Base-by-base conservation (phyloP, 306 rosid species). In the Vigna unguiculata region DNA sequence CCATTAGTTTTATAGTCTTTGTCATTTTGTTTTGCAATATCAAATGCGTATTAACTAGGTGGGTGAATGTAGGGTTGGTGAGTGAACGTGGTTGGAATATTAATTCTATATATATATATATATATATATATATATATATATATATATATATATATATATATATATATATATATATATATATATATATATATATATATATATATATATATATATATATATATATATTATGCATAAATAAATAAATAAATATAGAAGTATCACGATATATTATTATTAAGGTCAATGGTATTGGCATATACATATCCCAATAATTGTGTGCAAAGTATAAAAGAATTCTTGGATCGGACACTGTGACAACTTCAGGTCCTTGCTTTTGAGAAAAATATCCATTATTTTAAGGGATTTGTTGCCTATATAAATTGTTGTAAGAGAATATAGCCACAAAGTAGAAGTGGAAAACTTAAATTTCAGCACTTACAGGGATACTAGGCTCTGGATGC, bases 401-500 rank as follows among this genome's bases (percentile, higher is more conserved):
- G 80, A 75, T 82, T 57, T 82, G 80, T 41, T 75, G 11, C 53
- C 61, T 49, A 32, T 57, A 64, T 64, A 40, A 34, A 28, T n/a
- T n/a, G n/a, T n/a, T n/a, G n/a, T n/a, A n/a, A n/a, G n/a, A n/a
- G n/a, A n/a, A n/a, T n/a, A n/a, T n/a, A 60, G 60, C 28, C 74
- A n/a, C n/a, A 32, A 57, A 20, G 49, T 16, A 28, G 28, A 75
- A 16, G 16, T 53, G 55, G 22, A 59, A 38, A 16, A 43, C 48
- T 41, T 12, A 43, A 43, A 43, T 43, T 43, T 65, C 66, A 73
- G 43, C 41, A 85, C 93, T 85, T 79, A 94, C 98, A 3, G 95
- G 86, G 78, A 83, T 86, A 6, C 93, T 78, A 52, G 88, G 95
- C 82, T 88, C 97, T 25, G 96, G 86, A 82, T 94, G 97, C 51